Evolutionary conservation across 805 yeast genomes (phyloP).

Genomic region (Isabelozyma heimii): DNA sequence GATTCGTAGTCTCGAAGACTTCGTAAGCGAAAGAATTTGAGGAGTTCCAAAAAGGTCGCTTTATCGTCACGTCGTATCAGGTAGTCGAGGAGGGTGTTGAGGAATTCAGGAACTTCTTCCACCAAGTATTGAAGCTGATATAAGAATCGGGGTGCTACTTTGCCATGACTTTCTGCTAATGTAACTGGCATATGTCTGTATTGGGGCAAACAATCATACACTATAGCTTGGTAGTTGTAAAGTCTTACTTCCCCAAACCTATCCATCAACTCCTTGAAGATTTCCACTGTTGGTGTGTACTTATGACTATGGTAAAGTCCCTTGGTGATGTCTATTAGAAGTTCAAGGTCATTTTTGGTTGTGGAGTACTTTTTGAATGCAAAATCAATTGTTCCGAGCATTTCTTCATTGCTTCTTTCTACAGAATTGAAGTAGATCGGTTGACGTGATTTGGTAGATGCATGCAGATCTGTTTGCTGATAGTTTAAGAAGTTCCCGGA

Average conservation of each 20-base stretch:
- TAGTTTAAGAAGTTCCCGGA: slow-evolving; percentile 33
- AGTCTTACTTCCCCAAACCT: slow-evolving; percentile 19
- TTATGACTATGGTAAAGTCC: slow-evolving; percentile 7
- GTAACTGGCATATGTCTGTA: slow-evolving; percentile 17
- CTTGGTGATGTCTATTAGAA: slow-evolving; percentile 8
- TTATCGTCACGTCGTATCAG: slow-evolving; percentile 17
- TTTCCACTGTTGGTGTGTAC: slow-evolving; percentile 19
- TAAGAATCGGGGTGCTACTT: background rate
- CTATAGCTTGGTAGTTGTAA: slow-evolving; percentile 23
- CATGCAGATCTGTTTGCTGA: slow-evolving; percentile 25
- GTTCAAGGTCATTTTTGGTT: slow-evolving; percentile 6
- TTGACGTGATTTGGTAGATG: slow-evolving; percentile 11
- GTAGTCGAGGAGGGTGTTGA: slow-evolving; percentile 23
- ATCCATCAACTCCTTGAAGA: slow-evolving; percentile 24
- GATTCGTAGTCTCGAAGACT: slow-evolving; percentile 21
- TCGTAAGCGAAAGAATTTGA: slow-evolving; percentile 23
- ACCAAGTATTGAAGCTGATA: slow-evolving; percentile 22
- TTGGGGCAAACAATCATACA: slow-evolving; percentile 22
- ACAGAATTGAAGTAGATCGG: slow-evolving; percentile 9
- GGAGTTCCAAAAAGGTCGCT: slow-evolving; percentile 17
- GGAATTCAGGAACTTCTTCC: slow-evolving; percentile 27
- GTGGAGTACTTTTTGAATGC: slow-evolving; percentile 13
- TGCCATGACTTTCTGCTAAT: slow-evolving; percentile 13
- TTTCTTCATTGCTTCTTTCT: slow-evolving; percentile 16
- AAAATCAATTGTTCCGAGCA: slow-evolving; percentile 13